Conservation (phyloP, 768 basidiomycete species). For the Amyloporia xantha region DNA sequence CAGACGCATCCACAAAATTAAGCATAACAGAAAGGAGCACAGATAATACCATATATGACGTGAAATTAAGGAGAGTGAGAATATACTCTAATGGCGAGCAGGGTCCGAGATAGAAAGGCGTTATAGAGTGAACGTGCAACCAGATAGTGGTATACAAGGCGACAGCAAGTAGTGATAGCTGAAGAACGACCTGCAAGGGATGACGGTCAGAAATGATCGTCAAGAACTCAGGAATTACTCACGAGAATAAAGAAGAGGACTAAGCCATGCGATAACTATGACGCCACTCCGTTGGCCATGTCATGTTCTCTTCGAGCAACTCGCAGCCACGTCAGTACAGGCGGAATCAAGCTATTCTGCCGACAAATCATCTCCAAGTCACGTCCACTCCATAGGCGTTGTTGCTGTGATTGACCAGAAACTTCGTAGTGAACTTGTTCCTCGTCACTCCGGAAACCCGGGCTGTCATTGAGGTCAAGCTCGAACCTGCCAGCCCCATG, state of each 20-base stretch:
- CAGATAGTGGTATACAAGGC: conserved; percentile 1
- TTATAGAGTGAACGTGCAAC: not conserved
- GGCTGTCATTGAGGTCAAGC: conserved; percentile 37
- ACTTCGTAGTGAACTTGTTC: conserved; percentile 11
- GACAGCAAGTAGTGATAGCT: not conserved
- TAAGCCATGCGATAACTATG: not conserved
- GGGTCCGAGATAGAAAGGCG: too few species aligned
- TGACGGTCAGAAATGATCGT: too few species aligned
- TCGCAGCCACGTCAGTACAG: conserved; percentile 62
- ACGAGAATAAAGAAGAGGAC: not conserved
- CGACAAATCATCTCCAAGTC: conserved; percentile 81
- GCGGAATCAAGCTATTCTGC: conserved; percentile 83
- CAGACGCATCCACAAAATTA: not conserved
- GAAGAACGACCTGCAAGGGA: not conserved
- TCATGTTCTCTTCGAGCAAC: conserved; percentile 26
- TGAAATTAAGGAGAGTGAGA: not conserved
- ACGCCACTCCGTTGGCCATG: not conserved
- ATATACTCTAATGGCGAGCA: not conserved
- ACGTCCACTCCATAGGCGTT: conserved; percentile 66
- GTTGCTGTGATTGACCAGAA: conserved; percentile 28
- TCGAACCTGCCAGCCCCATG: conserved; percentile 62
- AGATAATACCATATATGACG: not conserved
- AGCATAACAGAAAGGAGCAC: not conserved
- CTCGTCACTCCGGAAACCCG: conserved; percentile 12
- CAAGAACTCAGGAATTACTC: not conserved